Evolutionary conservation across 2,329 filamentous ascomycete species (phyloP), one percentile per base, ranked within the genome.

Genomic region (Fusarium mexicanum): DNA sequence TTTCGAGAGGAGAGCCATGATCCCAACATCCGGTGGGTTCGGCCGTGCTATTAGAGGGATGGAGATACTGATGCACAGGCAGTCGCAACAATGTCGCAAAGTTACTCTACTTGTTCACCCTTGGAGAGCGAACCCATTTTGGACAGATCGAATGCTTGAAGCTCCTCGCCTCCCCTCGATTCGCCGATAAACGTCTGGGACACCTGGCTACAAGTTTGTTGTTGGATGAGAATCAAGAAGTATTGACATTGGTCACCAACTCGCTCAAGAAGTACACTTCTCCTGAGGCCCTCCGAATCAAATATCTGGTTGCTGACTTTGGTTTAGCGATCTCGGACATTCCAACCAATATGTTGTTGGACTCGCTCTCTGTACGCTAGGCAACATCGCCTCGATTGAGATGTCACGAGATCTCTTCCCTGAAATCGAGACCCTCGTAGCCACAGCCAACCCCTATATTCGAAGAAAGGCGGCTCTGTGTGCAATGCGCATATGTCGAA

Each of bases 131-230:
- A 80, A 99, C 96, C 65, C 96, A 99, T 85, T 99, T 99, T 82
- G 96, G 96, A 59, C 96, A 99, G 87, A 99, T 99, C 81, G 96
- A 99, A 90, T 99, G 96, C 84, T 89, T 99, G 80, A 99, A 99
- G 85, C 90, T 99, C 58, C 90, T 99, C 67, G 96, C 96, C 67
- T 99, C 96, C 46, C 95, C 97, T 75, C 94, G 96, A 67, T 99
- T 99, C 81, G 96, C 96, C 76, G 96, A 99, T 87, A 99, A 99
- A 86, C 92, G 96, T 54, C 86, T 99, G 77, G 96, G 96, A 46
- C 98, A 99, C 81, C 86, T 99, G 76, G 96, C 96, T 31, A 99
- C 96, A 24, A 99, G 98, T 91, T 85, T 99, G 81, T 85, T 99
- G 75, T 87, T 99, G 71, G 96, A 99, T 82, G 96, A 99, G 87